phyloP scores from a whole-genome alignment of 257 asterid species.

The Misopates orontium region DNA sequence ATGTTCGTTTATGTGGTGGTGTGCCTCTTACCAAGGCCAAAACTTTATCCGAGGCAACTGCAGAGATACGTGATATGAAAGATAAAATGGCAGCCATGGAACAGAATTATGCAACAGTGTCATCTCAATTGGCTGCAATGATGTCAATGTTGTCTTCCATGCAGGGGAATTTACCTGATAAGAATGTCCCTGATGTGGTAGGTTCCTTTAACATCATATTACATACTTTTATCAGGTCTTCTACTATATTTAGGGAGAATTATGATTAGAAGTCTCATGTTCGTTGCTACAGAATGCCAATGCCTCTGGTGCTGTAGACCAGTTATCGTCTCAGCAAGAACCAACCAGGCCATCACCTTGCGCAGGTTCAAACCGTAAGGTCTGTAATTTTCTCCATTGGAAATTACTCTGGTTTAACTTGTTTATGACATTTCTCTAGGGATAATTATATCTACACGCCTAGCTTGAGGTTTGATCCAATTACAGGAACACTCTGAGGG shows the following conservation, averaged over 20 bases:
- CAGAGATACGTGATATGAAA: conserved; percentile 40
- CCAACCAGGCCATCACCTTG: background rate
- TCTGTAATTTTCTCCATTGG: background rate
- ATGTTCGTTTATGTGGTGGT: conserved; percentile 10
- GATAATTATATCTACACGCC: too few relatives aligned
- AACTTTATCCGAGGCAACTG: conserved; percentile 31
- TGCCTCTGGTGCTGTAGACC: conserved; percentile 16
- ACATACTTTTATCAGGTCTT: background rate
- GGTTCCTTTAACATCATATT: background rate
- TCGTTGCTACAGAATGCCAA: conserved; percentile 17
- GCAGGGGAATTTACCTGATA: conserved; percentile 28
- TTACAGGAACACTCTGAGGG: too few relatives aligned
- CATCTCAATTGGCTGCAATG: conserved; percentile 42
- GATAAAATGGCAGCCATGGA: conserved; percentile 40
- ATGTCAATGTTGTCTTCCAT: conserved; percentile 46
- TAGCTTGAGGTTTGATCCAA: too few relatives aligned
- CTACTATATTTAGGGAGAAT: background rate
- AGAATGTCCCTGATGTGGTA: conserved; percentile 28
- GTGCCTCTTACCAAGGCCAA: conserved; percentile 25
- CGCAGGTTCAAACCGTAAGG: conserved; percentile 21
- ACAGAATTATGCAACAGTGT: conserved; percentile 45
- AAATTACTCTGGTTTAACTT: too few relatives aligned
- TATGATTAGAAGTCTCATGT: background rate
- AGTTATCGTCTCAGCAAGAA: conserved; percentile 14
- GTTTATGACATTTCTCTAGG: too few relatives aligned